Percentiles rank a stretch among this genome's conserved stretches.
These are phyloP conservation scores for Leccinum pachyderme DNA, from an alignment of 1,284 basidiomycete genomes.

Conservation along the genomic window DNA sequence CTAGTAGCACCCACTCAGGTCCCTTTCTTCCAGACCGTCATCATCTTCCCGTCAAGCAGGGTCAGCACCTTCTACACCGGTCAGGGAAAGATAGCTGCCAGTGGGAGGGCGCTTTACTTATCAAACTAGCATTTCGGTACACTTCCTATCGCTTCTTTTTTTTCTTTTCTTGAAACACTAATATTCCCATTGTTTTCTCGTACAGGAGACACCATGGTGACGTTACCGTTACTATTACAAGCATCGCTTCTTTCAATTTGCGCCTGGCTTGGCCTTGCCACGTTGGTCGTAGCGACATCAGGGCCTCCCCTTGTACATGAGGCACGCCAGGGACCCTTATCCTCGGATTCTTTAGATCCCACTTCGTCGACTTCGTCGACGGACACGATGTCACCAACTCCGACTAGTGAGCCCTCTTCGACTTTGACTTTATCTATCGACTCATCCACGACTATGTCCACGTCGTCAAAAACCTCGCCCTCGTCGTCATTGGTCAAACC, in stretches of 20 bases:
- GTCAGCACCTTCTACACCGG: neutral
- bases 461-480: neutral
- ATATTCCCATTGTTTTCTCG: neutral
- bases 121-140: constrained; percentile 2
- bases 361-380: constrained; percentile 1
- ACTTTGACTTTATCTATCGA: neutral
- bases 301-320: constrained; percentile 17
- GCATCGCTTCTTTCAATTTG: constrained; percentile 2
- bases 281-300: constrained; percentile 15
- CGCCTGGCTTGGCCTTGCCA: constrained; percentile 11
- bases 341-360: neutral
- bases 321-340: constrained; percentile 24
- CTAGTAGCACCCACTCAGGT: neutral
- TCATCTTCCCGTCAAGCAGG: neutral
- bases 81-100: neutral
- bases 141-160: neutral
- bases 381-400: constrained; percentile 14
- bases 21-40: neutral
- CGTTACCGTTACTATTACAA: constrained; percentile 13
- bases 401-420: constrained; percentile 16
- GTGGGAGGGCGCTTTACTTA: neutral
- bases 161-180: neutral
- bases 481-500: constrained; percentile 7
- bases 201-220: constrained; percentile 9
- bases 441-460: constrained; percentile 1